Evolutionary conservation across 768 basidiomycete genomes (phyloP).

Genomic region (Suillus bovinus): DNA sequence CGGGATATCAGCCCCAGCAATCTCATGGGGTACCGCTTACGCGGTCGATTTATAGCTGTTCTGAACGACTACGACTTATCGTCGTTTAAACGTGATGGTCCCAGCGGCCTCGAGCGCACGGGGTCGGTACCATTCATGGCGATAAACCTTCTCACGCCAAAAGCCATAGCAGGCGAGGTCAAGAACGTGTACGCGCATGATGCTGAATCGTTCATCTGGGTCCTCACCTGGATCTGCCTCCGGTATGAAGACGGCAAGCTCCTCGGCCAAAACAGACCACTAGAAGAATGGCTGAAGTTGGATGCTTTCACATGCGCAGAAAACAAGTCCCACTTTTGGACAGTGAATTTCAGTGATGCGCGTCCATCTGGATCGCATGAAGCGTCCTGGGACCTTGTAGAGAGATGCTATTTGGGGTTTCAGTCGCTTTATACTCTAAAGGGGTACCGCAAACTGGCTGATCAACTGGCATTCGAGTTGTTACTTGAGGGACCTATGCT

Average conservation of each 20-base stretch:
- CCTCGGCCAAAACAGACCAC: not conserved
- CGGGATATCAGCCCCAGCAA: not conserved
- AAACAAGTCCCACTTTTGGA: not conserved
- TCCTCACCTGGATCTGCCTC: not conserved
- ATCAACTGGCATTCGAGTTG: not conserved
- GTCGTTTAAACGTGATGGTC: not conserved
- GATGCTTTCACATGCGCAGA: not conserved
- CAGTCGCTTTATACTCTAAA: not conserved
- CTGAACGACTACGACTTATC: slow-evolving; percentile 12
- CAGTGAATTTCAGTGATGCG: not conserved
- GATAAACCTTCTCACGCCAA: not conserved
- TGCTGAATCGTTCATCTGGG: slow-evolving; percentile 8
- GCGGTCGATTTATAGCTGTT: not conserved
- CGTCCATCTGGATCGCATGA: not conserved
- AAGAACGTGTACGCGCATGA: slow-evolving; percentile 4
- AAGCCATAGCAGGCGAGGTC: not conserved
- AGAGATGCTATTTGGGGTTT: not conserved
- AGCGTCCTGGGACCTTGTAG: not conserved
- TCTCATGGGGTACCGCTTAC: not conserved
- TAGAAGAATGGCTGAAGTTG: not conserved
- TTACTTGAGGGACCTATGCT: not conserved
- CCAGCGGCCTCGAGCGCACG: slow-evolving; percentile 10
- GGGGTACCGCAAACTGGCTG: not conserved
- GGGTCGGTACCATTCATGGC: slow-evolving; percentile 18
- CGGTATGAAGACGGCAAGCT: slow-evolving; percentile 2